Percentiles rank a stretch among this genome's conserved stretches.
Conservation (phyloP, 2,329 filamentous ascomycete genomes). For the Fusarium xylarioides region DNA sequence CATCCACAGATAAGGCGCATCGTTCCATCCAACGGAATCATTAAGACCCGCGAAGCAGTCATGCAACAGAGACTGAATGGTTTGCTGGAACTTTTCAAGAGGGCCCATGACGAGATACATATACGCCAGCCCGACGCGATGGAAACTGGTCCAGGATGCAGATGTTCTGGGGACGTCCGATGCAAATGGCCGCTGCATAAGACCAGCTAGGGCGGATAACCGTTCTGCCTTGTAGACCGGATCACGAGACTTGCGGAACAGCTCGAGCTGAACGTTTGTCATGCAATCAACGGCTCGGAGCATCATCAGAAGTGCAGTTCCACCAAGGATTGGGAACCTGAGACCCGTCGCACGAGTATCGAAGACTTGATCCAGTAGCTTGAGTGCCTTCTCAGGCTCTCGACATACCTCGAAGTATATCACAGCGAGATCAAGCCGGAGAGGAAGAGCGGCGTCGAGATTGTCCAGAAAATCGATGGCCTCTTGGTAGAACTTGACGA, state of each 20-base stretch:
- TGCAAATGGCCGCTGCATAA: neutral
- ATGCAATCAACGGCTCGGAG: neutral
- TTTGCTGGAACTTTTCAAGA: neutral
- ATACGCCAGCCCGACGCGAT: neutral
- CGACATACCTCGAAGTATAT: slow-evolving; percentile 27
- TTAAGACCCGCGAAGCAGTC: neutral
- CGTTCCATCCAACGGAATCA: slow-evolving; percentile 11
- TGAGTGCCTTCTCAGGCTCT: slow-evolving; percentile 20
- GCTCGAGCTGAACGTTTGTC: neutral
- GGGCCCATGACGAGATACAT: slow-evolving; percentile 16
- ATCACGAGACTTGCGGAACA: slow-evolving; percentile 7
- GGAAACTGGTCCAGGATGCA: neutral
- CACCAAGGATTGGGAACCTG: neutral
- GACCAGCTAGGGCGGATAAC: neutral
- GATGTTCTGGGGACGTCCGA: neutral
- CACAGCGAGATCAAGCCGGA: slow-evolving; percentile 30
- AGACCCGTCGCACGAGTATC: neutral
- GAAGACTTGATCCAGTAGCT: slow-evolving; percentile 36
- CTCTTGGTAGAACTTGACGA: slow-evolving; percentile 38
- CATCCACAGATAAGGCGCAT: neutral
- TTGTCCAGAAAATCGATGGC: slow-evolving; percentile 40
- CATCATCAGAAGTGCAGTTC: neutral
- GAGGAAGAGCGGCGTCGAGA: slow-evolving; percentile 37
- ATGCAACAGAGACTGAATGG: neutral
- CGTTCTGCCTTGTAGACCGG: neutral